These are phyloP conservation scores for Stylonectria norvegica DNA, from an alignment of 2,329 filamentous ascomycete genomes.

Conservation along the genomic window DNA sequence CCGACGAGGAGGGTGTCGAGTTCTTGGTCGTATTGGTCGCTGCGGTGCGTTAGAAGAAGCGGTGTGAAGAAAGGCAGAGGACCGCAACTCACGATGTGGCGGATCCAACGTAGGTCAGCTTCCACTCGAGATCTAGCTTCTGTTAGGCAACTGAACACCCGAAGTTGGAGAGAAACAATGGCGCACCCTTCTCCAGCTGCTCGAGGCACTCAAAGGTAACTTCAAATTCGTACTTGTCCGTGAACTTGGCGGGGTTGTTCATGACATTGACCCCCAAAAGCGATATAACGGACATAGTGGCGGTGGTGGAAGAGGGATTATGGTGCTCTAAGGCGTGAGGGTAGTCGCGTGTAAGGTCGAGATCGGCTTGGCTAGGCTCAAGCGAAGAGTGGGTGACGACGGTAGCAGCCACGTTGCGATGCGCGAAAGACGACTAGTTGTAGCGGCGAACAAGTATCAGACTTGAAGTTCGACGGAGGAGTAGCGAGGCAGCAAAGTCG, in stretches of 20 bases:
- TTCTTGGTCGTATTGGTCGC: conserved; percentile 96
- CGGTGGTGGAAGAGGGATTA: conserved; percentile 8
- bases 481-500: no score
- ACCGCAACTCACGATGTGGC: conserved; percentile 78
- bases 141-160: conserved; percentile 15
- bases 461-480: no score
- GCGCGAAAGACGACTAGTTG: no score
- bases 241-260: conserved; percentile 96
- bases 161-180: conserved; percentile 13
- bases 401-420: no score
- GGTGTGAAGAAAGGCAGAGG: conserved; percentile 12
- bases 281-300: conserved; percentile 86
- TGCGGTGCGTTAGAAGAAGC: conserved; percentile 36
- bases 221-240: conserved; percentile 91
- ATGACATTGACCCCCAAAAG: conserved; percentile 91
- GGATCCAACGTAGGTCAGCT: conserved; percentile 97
- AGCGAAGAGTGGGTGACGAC: no score
- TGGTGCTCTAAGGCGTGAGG: neutral
- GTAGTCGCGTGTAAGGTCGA: no score
- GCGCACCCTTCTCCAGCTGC: conserved; percentile 88
- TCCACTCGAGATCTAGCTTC: conserved; percentile 88
- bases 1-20: conserved; percentile 95
- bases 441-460: no score
- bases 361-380: no score
- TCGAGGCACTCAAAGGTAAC: conserved; percentile 99